Conservation (phyloP, 1,284 basidiomycete genomes). For the Ceratobasidium sp. region DNA sequence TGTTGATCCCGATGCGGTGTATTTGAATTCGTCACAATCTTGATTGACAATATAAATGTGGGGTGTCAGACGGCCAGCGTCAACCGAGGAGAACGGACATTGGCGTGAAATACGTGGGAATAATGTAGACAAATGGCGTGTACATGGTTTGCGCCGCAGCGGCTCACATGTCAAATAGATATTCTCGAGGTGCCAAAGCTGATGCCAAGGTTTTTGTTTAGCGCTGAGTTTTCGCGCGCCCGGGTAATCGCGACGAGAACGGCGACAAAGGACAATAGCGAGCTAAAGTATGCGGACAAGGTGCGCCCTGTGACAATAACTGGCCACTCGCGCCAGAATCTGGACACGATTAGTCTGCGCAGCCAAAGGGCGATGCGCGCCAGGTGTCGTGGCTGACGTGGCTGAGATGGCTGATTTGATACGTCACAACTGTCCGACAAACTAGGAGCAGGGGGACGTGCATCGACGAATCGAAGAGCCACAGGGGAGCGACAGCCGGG, state of each 20-base stretch:
- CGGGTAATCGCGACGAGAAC: constrained; percentile 30
- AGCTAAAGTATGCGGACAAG: constrained; percentile 21
- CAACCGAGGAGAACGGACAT: constrained; percentile 11
- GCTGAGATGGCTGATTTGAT: neutral
- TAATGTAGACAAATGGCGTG: neutral
- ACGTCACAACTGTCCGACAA: constrained; percentile 1
- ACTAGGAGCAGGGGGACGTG: constrained; percentile 14
- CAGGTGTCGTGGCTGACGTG: neutral
- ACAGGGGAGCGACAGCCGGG: constrained; percentile 42
- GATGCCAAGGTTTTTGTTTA: constrained; percentile 20
- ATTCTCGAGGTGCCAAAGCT: neutral
- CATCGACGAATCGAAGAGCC: constrained; percentile 29
- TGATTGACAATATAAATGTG: constrained; percentile 19
- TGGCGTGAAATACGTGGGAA: constrained; percentile 5
- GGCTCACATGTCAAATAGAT: neutral
- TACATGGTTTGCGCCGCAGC: neutral
- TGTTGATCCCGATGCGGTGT: constrained; percentile 18
- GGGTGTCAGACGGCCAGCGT: neutral
- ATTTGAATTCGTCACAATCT: neutral
- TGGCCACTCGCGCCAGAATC: constrained; percentile 26
- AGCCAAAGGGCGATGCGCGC: neutral
- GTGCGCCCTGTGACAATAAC: constrained; percentile 21
- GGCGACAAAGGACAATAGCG: constrained; percentile 34
- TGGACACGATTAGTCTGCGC: constrained; percentile 10
- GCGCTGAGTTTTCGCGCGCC: constrained; percentile 20